phyloP scores from a whole-genome alignment of 2,329 filamentous ascomycete species.

The Botryotinia globosa region DNA sequence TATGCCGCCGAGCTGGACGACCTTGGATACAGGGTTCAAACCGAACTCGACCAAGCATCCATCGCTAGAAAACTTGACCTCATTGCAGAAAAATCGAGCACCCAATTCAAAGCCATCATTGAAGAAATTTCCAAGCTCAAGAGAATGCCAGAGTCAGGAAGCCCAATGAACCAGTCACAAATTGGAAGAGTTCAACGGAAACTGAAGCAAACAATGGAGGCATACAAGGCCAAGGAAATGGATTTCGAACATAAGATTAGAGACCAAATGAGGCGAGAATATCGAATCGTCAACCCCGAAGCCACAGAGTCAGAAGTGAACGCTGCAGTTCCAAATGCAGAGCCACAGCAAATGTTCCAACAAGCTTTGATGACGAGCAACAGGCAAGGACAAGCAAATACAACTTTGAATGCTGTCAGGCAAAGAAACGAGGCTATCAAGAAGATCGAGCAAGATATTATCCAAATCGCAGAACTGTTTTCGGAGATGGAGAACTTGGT shows the following conservation, averaged over 20 bases:
- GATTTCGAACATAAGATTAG: slow-evolving; percentile 76
- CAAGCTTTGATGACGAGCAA: slow-evolving; percentile 81
- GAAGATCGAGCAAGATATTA: slow-evolving; percentile 89
- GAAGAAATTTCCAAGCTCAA: slow-evolving; percentile 69
- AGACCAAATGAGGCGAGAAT: slow-evolving; percentile 84
- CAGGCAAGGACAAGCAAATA: slow-evolving; percentile 76
- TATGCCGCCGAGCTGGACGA: no score
- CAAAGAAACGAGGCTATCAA: slow-evolving; percentile 82
- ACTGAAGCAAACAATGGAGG: slow-evolving; percentile 75
- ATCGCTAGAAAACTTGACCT: no score
- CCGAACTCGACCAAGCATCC: no score
- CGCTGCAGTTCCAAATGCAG: slow-evolving; percentile 71
- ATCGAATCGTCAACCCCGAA: slow-evolving; percentile 82
- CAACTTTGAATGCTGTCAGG: slow-evolving; percentile 74
- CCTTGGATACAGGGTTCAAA: no score
- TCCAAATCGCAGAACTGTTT: slow-evolving; percentile 83
- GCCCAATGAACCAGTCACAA: slow-evolving; percentile 72
- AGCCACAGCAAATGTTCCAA: slow-evolving; percentile 74
- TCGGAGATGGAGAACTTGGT: slow-evolving; percentile 84
- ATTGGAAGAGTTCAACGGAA: slow-evolving; percentile 77
- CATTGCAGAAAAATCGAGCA: no score
- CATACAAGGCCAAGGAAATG: slow-evolving; percentile 77
- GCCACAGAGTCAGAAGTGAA: slow-evolving; percentile 75
- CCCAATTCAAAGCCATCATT: no score
- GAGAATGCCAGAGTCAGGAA: slow-evolving; percentile 71